Evolutionary conservation across 305 asterid genomes (phyloP).

Genomic region (Fraxinus angustifolia): DNA sequence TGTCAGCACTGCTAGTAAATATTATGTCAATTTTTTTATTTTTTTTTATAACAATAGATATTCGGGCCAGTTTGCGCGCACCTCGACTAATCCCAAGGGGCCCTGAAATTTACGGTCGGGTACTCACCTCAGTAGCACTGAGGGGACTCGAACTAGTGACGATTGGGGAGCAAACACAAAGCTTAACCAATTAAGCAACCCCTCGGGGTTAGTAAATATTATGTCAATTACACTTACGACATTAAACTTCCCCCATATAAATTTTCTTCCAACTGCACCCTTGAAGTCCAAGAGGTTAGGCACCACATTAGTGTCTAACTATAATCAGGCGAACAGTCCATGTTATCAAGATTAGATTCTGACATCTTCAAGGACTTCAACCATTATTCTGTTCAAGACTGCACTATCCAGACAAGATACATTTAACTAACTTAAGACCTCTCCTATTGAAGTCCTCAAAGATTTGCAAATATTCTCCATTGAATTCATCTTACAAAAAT

Average conservation of each 20-base stretch:
- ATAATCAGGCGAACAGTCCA: background rate
- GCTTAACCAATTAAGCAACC: too few relatives aligned
- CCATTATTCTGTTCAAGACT: background rate
- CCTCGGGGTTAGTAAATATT: background rate
- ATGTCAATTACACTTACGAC: background rate
- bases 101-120: too few relatives aligned
- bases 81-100: too few relatives aligned
- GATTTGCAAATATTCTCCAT: background rate
- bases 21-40: too few relatives aligned
- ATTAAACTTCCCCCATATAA: background rate
- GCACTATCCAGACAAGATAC: background rate
- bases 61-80: too few relatives aligned
- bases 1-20: background rate
- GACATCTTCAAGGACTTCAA: background rate
- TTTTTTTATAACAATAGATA: too few relatives aligned
- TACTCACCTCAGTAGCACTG: too few relatives aligned
- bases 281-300: background rate
- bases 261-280: background rate
- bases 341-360: background rate
- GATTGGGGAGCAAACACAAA: too few relatives aligned
- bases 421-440: background rate
- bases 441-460: background rate
- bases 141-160: too few relatives aligned
- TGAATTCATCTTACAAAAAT: background rate
- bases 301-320: background rate